Percentiles rank a stretch among this genome's conserved stretches.
These are phyloP conservation scores for Pythium oligandrum DNA, from an alignment of 352 stramenopile genomes.

Conservation along the genomic window DNA sequence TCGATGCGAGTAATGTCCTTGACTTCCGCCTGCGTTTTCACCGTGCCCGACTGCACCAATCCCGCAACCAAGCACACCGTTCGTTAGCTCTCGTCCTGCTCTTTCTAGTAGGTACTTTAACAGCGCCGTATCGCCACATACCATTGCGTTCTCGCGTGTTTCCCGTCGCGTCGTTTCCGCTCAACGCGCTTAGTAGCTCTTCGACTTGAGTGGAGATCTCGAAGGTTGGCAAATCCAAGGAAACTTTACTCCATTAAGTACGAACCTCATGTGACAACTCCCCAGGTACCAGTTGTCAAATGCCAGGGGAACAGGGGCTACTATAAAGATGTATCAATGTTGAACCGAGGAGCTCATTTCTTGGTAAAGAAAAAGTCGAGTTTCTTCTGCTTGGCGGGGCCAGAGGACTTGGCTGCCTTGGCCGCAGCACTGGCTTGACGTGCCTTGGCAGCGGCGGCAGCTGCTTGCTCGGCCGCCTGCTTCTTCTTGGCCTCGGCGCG, in stretches of 20 bases:
- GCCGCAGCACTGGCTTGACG: conserved; percentile 7
- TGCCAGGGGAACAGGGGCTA: conserved; percentile 1
- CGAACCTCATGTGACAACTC: conserved; percentile 9
- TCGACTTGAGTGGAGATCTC: conserved; percentile 4
- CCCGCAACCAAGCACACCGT: not conserved
- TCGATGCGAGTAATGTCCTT: conserved; percentile 98
- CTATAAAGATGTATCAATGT: conserved; percentile 13
- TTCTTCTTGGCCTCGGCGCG: conserved; percentile 40
- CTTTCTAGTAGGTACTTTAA: not conserved
- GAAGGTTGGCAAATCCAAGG: conserved; percentile 22
- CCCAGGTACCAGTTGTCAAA: not conserved
- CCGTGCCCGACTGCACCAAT: conserved; percentile 33
- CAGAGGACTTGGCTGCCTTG: conserved; percentile 26
- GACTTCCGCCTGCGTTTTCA: conserved; percentile 88
- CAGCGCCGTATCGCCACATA: no score
- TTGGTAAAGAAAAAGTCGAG: conserved; percentile 59
- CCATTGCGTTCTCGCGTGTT: no score
- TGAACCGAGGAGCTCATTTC: conserved; percentile 17
- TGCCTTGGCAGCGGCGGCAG: conserved; percentile 16
- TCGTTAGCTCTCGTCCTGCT: not conserved
- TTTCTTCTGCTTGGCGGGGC: conserved; percentile 60
- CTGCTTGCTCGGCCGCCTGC: conserved; percentile 28
- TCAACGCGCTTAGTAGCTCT: conserved; percentile 5
- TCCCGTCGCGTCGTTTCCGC: no score
- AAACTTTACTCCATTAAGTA: conserved; percentile 22